Evolutionary conservation across 257 asterid genomes (phyloP), one percentile per base, ranked within the genome.

Genomic region (Marsdenia floribunda): DNA sequence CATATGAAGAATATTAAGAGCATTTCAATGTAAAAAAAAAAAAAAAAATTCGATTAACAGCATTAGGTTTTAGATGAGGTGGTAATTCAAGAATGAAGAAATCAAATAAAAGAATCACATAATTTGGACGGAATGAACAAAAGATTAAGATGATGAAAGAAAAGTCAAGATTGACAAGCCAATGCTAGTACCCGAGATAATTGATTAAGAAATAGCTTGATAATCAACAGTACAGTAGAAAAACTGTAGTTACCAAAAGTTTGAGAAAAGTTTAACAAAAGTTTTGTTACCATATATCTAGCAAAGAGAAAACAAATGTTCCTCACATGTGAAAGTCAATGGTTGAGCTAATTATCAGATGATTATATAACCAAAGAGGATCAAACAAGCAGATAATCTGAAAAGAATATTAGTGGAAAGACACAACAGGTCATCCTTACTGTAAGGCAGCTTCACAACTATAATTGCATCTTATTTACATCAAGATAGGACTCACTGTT

Each of bases 401-500:
- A 60, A 58, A 57, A 14, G 49, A 38, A 46, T 53, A 18, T 18
- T 18, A 53, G 59, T 53, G 21, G 59, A 21, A 64, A 24, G 21
- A 33, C 29, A 15, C 73, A 6, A 29, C 14, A 15, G 14, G 6
- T 13, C 13, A 24, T 52, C 26, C 35, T 52, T 49, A 40, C 24
- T 37, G 15, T 26, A 29, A 70, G 40, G 42, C 63, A 70, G 60
- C 47, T 12, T 47, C 46, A 47, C 16, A 12, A 38, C 42, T 29
- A 52, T 22, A 66, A 18, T 10, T 1, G n/a, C 52, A 66, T 63
- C 71, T 64, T 33, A 29, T 12, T 26, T 24, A 61, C 74, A 68
- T 76, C 73, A 76, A 66, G 46, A 68, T n/a, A 75, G 77, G 46
- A 86, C 97, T 85, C 81, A 95, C 99, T 68, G 3, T 89, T 93